phyloP scores from a whole-genome alignment of 108 stramenopile genomes.

The Pseudonitzschia multistriata region DNA sequence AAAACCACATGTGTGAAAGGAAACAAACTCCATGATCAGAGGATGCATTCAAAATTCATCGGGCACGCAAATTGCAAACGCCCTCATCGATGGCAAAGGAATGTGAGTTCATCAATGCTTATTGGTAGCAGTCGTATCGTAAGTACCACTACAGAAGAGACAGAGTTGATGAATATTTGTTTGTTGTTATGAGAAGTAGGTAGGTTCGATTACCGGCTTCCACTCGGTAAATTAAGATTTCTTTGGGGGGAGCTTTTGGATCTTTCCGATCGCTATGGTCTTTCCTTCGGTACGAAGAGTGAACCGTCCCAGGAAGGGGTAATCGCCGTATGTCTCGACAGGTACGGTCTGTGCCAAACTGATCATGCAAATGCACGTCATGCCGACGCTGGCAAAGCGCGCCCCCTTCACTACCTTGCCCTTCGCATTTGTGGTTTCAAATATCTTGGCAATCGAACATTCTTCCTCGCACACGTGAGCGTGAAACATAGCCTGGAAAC shows the following conservation, averaged over 20 bases:
- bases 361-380: constrained; percentile 78
- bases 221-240: too few relatives aligned
- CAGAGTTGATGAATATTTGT: neutral
- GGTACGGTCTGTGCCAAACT: constrained; percentile 79
- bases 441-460: constrained; percentile 84
- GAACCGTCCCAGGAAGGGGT: constrained; percentile 95
- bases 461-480: constrained; percentile 96
- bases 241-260: constrained; percentile 90
- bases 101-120: too few relatives aligned
- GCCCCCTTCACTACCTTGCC: constrained; percentile 77
- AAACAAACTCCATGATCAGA: too few relatives aligned
- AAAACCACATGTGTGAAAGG: too few relatives aligned
- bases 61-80: too few relatives aligned
- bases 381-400: constrained; percentile 79
- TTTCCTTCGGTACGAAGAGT: constrained; percentile 98
- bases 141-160: too few relatives aligned
- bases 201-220: neutral
- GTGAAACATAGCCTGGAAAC: constrained; percentile 96
- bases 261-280: constrained; percentile 98
- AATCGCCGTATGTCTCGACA: constrained; percentile 87
- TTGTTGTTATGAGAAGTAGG: neutral
- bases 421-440: constrained; percentile 85
- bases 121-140: too few relatives aligned
- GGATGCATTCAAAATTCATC: too few relatives aligned
- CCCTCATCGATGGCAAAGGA: too few relatives aligned